Percentiles rank a stretch among this genome's conserved stretches.
Conservation (phyloP, 805 yeast genomes). For the Saccharomycopsis sp. region DNA sequence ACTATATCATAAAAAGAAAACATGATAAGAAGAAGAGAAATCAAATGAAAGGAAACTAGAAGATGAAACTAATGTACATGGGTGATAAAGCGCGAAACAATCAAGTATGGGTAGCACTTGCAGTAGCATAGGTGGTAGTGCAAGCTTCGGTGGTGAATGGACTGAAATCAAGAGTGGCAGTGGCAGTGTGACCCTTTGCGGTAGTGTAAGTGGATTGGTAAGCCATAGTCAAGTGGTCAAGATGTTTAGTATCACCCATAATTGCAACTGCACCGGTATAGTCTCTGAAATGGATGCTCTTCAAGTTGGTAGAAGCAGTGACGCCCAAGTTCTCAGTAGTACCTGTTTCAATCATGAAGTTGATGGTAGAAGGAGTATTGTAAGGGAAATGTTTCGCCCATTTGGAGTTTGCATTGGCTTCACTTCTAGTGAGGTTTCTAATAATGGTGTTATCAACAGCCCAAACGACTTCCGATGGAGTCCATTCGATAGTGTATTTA, state of each 20-base stretch:
- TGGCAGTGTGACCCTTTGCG: constrained; percentile 1
- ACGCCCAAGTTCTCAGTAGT: neutral
- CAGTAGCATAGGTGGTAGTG: neutral
- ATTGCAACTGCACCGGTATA: constrained; percentile 12
- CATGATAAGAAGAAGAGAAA: neutral
- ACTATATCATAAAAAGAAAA: neutral
- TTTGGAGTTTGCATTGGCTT: neutral
- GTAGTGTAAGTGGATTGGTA: neutral
- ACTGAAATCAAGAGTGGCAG: constrained; percentile 5
- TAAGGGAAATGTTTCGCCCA: constrained; percentile 8
- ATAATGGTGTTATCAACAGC: constrained; percentile 10
- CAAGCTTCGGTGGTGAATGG: neutral
- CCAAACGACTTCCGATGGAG: constrained; percentile 5
- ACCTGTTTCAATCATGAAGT: constrained; percentile 16
- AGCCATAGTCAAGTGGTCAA: neutral
- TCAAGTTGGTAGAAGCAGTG: neutral
- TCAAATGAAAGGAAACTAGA: neutral
- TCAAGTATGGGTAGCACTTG: neutral
- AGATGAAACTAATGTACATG: neutral
- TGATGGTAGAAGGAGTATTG: constrained; percentile 13
- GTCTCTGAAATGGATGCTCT: constrained; percentile 1
- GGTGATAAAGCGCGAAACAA: neutral
- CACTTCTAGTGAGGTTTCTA: constrained; percentile 5
- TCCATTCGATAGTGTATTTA: constrained; percentile 5
- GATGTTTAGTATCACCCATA: constrained; percentile 3